Evolutionary conservation across 2,329 filamentous ascomycete genomes (phyloP).

Genomic region (Fusarium sulawesiense): DNA sequence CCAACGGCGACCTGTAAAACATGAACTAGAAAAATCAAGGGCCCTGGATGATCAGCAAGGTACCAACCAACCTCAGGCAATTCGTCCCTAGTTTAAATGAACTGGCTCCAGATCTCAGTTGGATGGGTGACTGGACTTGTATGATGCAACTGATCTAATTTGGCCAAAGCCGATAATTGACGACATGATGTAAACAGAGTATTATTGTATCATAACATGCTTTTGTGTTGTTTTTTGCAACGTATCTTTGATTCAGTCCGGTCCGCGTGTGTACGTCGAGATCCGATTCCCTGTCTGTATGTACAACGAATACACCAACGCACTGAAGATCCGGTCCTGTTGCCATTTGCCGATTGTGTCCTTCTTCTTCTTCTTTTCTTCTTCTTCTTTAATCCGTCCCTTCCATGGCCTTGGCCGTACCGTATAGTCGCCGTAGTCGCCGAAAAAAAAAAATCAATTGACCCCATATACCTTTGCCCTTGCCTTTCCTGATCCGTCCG

Average conservation of each 20-base stretch:
- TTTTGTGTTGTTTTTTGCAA: slow-evolving; percentile 29
- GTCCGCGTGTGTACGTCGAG: slow-evolving; percentile 18
- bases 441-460: slow-evolving; percentile 35
- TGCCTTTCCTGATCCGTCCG: slow-evolving; percentile 37
- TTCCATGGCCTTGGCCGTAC: slow-evolving; percentile 26
- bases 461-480: slow-evolving; percentile 30
- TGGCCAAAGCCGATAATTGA: background rate
- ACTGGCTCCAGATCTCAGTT: background rate
- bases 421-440: slow-evolving; percentile 37
- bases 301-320: slow-evolving; percentile 37
- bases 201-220: slow-evolving; percentile 35
- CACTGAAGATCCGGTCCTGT: slow-evolving; percentile 39
- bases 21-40: background rate
- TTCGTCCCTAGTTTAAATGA: background rate
- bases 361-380: slow-evolving; percentile 1
- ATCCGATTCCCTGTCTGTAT: slow-evolving; percentile 29
- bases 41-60: slow-evolving; percentile 20
- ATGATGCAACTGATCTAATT: background rate
- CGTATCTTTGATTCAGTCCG: slow-evolving; percentile 17
- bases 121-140: background rate
- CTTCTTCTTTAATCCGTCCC: slow-evolving; percentile 17
- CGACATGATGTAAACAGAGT: slow-evolving; percentile 19
- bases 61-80: background rate
- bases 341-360: slow-evolving; percentile 39
- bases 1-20: slow-evolving; percentile 6